Evolutionary conservation across 2,329 filamentous ascomycete species (phyloP), one percentile per base, ranked within the genome.

Genomic region (Setomelanomma holmii): DNA sequence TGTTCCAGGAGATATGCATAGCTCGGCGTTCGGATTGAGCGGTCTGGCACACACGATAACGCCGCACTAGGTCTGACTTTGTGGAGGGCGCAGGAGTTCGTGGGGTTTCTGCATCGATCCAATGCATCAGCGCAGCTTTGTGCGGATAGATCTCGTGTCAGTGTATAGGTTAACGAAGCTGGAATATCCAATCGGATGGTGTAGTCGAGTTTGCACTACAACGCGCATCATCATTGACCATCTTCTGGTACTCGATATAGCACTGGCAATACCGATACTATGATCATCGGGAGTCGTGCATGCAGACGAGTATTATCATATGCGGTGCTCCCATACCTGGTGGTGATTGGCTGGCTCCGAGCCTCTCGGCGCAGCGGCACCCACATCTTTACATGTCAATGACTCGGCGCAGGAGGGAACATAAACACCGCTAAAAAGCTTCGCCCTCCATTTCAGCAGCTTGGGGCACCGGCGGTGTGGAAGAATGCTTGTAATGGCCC

Each of bases 271-370:
- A 61, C 71, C 69, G 61, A 53, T 40, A 38, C 42, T 40, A 42
- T 63, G 71, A 70, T 69, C 61, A 63, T 62, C 63, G 69, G 67
- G 62, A 61, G 53, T 49, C 40, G 53, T 64, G 64, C 64, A 69
- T 71, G 64, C 60, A 66, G 46, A 60, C 53, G 51, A 55, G 51
- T 49, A 49, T 46, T 55, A 35, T 40, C 52, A 53, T 51, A 63
- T 61, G 56, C 55, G 54, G 58, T 61, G 58, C 55, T 57, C 49
- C 46, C 57, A 57, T 54, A 53, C 45, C 49, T 17, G 49, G 16
- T 39, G 47, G 53, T 60, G 58, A 69, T 60, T 62, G 54, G 64
- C 52, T 43, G 12, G 54, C 48, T 48, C 47, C 34, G 19, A 45
- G 38, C 24, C 36, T 40, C 54, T 60, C 51, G 58, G 60, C 55